phyloP scores from a whole-genome alignment of 169 alveolate genomes.

The Eimeria necatrix region DNA sequence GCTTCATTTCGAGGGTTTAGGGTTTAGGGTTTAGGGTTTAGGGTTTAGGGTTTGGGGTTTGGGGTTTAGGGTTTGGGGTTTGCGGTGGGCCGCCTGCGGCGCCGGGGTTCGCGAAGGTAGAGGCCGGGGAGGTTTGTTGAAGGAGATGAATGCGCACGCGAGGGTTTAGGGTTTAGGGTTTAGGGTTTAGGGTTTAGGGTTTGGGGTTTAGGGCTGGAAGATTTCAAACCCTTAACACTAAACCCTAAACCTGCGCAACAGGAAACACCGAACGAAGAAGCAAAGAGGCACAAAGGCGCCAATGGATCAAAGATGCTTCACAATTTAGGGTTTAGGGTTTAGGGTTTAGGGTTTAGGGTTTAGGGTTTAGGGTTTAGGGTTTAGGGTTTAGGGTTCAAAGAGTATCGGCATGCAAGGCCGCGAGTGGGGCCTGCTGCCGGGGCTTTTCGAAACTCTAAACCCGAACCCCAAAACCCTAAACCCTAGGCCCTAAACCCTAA shows the following conservation, averaged over 20 bases:
- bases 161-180: background rate
- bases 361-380: background rate
- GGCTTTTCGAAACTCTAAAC: background rate
- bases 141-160: no score
- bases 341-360: background rate
- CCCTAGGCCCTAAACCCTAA: slow-evolving; percentile 17
- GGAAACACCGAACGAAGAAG: no score
- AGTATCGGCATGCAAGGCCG: background rate
- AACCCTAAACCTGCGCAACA: no score
- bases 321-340: background rate
- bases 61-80: background rate
- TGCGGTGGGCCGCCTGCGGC: background rate
- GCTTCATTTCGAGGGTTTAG: background rate
- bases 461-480: background rate
- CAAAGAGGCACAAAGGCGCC: no score
- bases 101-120: background rate
- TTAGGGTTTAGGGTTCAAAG: background rate
- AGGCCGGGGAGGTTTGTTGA: background rate
- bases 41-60: background rate
- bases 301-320: background rate
- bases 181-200: background rate
- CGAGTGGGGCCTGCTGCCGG: background rate
- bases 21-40: background rate
- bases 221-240: no score
- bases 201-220: no score